A percentile compares a stretch with the other conserved stretches of the same genome.
Evolutionary conservation across 2,329 filamentous ascomycete genomes (phyloP).

Genomic region (Phaeosphaeria sp.): DNA sequence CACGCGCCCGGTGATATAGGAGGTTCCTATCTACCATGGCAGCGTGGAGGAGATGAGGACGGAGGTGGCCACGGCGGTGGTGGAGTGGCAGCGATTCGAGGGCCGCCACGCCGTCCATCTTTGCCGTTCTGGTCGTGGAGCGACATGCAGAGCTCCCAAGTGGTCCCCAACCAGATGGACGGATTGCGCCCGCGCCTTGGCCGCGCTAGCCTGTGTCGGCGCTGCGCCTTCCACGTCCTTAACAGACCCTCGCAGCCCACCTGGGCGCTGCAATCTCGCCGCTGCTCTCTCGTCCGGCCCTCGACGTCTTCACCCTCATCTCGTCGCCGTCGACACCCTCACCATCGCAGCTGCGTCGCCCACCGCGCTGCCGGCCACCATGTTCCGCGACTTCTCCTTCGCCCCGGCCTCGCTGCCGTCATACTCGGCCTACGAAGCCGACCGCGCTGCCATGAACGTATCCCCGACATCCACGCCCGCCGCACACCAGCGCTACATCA

Average conservation of each 20-base stretch:
- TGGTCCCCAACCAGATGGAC: constrained; percentile 5
- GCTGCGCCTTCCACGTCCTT: background rate
- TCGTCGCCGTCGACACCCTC: background rate
- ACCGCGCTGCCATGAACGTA: constrained; percentile 39
- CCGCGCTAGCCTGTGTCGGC: background rate
- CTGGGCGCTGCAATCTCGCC: constrained; percentile 2
- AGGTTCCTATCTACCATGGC: background rate
- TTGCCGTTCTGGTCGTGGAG: background rate
- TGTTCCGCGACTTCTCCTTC: constrained; percentile 52
- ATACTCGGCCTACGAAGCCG: constrained; percentile 33
- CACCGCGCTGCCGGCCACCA: constrained; percentile 16
- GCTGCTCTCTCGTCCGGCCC: background rate
- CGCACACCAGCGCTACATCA: constrained; percentile 6
- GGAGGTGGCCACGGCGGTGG: no score
- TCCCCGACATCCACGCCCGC: constrained; percentile 40
- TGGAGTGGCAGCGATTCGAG: no score
- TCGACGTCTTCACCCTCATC: background rate
- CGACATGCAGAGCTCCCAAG: background rate
- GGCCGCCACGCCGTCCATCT: background rate
- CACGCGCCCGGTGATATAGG: background rate
- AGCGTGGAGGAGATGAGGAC: background rate
- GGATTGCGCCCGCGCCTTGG: constrained; percentile 10
- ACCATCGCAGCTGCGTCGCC: background rate
- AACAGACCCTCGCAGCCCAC: constrained; percentile 16
- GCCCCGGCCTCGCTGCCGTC: constrained; percentile 38